Evolutionary conservation across 192 early-diverging fungal species (phyloP), one percentile per base, ranked within the genome.

Genomic region (Gigaspora rosea): DNA sequence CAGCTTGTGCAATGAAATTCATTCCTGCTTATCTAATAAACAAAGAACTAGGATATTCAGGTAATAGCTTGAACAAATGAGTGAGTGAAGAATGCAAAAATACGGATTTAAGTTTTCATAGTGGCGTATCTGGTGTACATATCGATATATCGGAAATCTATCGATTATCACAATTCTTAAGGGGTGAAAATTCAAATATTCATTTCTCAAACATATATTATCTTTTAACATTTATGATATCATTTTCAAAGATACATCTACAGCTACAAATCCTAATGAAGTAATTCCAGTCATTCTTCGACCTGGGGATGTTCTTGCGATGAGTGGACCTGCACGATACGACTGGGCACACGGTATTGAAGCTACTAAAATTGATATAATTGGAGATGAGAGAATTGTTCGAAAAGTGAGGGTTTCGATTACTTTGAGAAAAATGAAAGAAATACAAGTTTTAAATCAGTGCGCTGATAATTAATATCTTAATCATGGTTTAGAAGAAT

Each of bases 1-100:
- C 83, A 46, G 77, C 79, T 9, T 85, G 83, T 65, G 79, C 78
- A 12, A 85, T 85, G 83, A 62, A 65, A 11, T 76, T 85, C 77
- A 61, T 51, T 46, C 82, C 80, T 46, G 78, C 75, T 6, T 59
- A 12, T 48, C 63, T 63, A 20, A 18, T 18, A 33, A 56, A 47
- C 3, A 63, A 72, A 6, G 18, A 51, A 11, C 63, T 20, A 9
- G 61, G 33, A 15, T 16, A 63, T 33, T 41, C 15, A 36, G 56
- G 10, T 47, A 22, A 69, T 52, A 36, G 59, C n/a, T n/a, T 20
- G 1, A 27, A 27, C 46, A 71, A 71, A 10, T 64, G 12, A 46
- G 27, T 27, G 27, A 27, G 27, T 27, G 27, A 27, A 27, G 27
- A n/a, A 0, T 27, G 27, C 0, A 27, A 27, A 27, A 27, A 27